Evolutionary conservation across 140 eudicot genomes (phyloP).

Genomic region (Stevia rebaudiana): DNA sequence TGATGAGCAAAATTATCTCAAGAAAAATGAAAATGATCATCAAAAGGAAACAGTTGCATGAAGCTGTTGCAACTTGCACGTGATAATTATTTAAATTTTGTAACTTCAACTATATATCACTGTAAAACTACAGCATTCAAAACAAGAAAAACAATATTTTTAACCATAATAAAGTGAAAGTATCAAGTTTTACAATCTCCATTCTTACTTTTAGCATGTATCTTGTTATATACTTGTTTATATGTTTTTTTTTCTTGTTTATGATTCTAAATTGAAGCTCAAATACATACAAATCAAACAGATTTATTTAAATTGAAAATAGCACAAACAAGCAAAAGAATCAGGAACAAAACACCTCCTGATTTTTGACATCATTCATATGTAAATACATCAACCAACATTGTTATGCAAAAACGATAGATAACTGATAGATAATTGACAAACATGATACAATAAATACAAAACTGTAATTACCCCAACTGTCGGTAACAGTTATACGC

Average conservation of each 20-base stretch:
- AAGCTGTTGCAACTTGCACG: slow-evolving; percentile 1
- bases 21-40: slow-evolving; percentile 36
- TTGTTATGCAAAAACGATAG: slow-evolving; percentile 16
- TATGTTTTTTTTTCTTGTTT: neutral
- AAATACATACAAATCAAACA: slow-evolving; percentile 16
- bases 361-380: slow-evolving; percentile 20
- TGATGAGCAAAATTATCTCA: slow-evolving; percentile 27
- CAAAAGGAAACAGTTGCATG: slow-evolving; percentile 6
- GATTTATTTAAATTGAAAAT: slow-evolving; percentile 24
- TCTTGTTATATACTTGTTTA: neutral
- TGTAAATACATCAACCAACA: slow-evolving; percentile 3
- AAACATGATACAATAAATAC: slow-evolving; percentile 7
- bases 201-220: neutral
- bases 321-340: slow-evolving; percentile 16
- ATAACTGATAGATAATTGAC: slow-evolving; percentile 2
- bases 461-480: slow-evolving; percentile 26
- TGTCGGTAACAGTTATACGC: slow-evolving; percentile 79
- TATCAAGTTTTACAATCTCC: slow-evolving; percentile 12
- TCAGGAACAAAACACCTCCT: slow-evolving; percentile 13
- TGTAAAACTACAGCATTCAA: slow-evolving; percentile 4
- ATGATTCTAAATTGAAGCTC: slow-evolving; percentile 1
- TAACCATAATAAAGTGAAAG: slow-evolving; percentile 13
- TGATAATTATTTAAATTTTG: slow-evolving; percentile 22
- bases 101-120: slow-evolving; percentile 21
- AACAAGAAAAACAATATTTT: slow-evolving; percentile 17